Conservation (phyloP, 164 flowering plant genomes). For the Berberis vulgaris region DNA sequence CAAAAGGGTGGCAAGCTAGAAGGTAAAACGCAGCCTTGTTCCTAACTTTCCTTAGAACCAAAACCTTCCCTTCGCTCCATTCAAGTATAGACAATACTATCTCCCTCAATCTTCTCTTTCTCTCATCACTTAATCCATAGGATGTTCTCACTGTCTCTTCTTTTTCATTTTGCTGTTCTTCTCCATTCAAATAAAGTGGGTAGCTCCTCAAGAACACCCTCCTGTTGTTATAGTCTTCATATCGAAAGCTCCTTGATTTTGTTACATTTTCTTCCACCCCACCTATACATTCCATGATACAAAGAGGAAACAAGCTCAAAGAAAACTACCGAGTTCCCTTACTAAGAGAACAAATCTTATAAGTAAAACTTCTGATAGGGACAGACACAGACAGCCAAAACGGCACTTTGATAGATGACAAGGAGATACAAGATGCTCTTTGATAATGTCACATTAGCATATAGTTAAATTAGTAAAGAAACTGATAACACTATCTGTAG, state of each 20-base stretch:
- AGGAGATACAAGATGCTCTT: neutral
- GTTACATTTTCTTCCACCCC: slow-evolving; percentile 5
- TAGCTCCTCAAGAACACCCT: slow-evolving; percentile 22
- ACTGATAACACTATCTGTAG: neutral
- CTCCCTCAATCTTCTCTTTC: slow-evolving; percentile 7
- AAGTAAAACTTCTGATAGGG: neutral
- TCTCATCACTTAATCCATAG: neutral
- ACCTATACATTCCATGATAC: neutral
- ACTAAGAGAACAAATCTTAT: neutral
- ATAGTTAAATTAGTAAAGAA: neutral
- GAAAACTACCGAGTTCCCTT: neutral
- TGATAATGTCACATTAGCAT: neutral
- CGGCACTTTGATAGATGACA: slow-evolving; percentile 3
- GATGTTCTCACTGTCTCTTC: neutral
- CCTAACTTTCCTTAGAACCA: slow-evolving; percentile 7
- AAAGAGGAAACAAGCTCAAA: neutral
- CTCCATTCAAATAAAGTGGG: slow-evolving; percentile 12
- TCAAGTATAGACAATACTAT: slow-evolving; percentile 6
- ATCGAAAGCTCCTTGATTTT: slow-evolving; percentile 13
- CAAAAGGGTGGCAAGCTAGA: slow-evolving; percentile 11
- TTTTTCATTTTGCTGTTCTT: neutral
- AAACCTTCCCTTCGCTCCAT: slow-evolving; percentile 11
- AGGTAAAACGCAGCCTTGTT: slow-evolving; percentile 11
- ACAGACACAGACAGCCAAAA: neutral
- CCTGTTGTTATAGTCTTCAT: slow-evolving; percentile 17